These are phyloP conservation scores for Neurospora tetrasperma DNA, from an alignment of 495 filamentous ascomycete genomes.

Conservation along the genomic window DNA sequence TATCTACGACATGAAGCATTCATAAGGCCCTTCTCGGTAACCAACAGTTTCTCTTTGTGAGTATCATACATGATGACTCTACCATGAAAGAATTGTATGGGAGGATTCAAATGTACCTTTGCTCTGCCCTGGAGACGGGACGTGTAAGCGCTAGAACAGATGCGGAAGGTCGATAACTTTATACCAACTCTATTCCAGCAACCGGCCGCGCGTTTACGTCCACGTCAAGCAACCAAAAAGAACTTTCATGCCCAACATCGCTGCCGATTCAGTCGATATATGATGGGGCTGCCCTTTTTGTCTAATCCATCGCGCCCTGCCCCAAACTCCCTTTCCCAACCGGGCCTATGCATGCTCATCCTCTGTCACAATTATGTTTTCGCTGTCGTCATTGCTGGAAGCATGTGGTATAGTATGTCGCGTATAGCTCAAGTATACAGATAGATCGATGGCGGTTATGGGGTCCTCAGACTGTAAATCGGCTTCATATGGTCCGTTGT, in stretches of 20 bases:
- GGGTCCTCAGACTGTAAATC: background rate
- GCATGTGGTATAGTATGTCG: background rate
- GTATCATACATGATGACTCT: background rate
- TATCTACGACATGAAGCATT: background rate
- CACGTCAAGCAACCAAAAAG: background rate
- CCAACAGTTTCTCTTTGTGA: background rate
- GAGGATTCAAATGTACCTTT: background rate
- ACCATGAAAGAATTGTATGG: background rate
- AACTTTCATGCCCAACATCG: background rate
- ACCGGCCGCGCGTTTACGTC: background rate
- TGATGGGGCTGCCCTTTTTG: background rate
- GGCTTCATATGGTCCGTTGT: background rate
- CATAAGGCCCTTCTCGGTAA: background rate
- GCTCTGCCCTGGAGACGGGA: background rate
- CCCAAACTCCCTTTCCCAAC: background rate
- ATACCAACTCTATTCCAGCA: background rate
- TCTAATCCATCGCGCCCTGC: background rate
- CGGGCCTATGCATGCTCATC: background rate
- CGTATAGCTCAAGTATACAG: background rate
- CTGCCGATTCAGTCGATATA: background rate
- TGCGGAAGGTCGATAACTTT: background rate
- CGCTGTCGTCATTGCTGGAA: background rate
- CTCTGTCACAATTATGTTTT: background rate
- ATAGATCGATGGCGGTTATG: background rate
- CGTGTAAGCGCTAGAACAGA: background rate